phyloP scores from a whole-genome alignment of 2,329 filamentous ascomycete genomes.

The Cladosporium colombiae region DNA sequence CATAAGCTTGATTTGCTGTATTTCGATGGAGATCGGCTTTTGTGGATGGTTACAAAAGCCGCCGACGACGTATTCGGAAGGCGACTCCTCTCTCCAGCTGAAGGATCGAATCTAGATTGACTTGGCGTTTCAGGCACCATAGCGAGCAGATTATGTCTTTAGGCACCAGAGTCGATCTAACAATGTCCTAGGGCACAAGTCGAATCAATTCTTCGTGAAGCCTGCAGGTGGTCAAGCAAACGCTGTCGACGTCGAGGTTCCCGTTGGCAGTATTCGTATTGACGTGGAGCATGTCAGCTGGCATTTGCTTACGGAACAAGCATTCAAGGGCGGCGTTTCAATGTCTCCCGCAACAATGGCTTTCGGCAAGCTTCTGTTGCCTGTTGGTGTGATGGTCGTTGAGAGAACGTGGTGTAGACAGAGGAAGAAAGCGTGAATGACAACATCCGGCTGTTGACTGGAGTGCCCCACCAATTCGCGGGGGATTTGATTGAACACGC shows the following conservation, averaged over 20 bases:
- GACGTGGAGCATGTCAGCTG: not conserved
- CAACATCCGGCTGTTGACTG: not conserved
- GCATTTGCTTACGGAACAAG: not conserved
- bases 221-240: too few species aligned
- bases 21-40: not conserved
- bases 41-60: not conserved
- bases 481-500: not conserved
- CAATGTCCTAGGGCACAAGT: too few species aligned
- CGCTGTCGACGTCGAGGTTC: not conserved
- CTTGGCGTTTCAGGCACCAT: constrained; percentile 2
- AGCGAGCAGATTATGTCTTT: not conserved
- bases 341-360: not conserved
- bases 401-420: not conserved
- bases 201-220: too few species aligned
- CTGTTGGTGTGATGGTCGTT: not conserved
- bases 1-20: not conserved
- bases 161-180: not conserved
- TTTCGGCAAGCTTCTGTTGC: not conserved
- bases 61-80: not conserved
- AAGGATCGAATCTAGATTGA: not conserved
- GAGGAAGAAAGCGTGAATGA: not conserved
- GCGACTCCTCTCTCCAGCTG: not conserved
- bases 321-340: not conserved
- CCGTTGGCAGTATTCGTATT: not conserved
- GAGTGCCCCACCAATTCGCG: constrained; percentile 4